Percentiles rank a stretch among this genome's conserved stretches.
Evolutionary conservation across 1,284 basidiomycete species (phyloP).

Genomic region (Pterula multifida): DNA sequence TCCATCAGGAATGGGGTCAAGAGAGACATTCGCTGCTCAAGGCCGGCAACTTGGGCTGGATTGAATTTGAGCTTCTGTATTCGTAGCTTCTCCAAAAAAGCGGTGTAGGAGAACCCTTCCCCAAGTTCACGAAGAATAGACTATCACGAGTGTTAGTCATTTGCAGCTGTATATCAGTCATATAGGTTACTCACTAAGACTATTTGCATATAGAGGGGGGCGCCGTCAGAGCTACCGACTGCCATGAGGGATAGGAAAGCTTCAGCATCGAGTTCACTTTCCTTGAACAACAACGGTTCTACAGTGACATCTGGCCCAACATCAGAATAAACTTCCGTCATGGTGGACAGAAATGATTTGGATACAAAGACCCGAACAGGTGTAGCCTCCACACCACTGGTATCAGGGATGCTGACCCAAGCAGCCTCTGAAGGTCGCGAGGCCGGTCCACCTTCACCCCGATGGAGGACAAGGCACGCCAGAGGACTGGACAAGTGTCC

Average conservation of each 20-base stretch:
- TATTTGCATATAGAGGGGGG: conserved; percentile 38
- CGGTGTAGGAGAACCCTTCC: conserved; percentile 29
- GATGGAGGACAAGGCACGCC: conserved; percentile 36
- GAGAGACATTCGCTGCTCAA: conserved; percentile 49
- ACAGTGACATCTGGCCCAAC: conserved; percentile 27
- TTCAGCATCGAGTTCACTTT: conserved; percentile 38
- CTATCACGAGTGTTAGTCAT: conserved; percentile 12
- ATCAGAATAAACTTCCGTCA: conserved; percentile 28
- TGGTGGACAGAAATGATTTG: conserved; percentile 30
- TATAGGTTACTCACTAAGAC: conserved; percentile 25
- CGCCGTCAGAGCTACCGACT: conserved; percentile 27
- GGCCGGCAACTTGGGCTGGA: conserved; percentile 32
- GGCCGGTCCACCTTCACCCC: conserved; percentile 33
- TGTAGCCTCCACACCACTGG: conserved; percentile 21
- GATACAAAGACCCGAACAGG: conserved; percentile 35
- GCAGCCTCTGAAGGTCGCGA: conserved; percentile 37
- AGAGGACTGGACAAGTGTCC: conserved; percentile 29
- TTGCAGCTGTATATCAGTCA: neutral
- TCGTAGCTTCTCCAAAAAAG: conserved; percentile 36
- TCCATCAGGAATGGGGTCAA: conserved; percentile 36
- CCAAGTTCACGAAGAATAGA: conserved; percentile 34
- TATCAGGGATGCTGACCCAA: conserved; percentile 23
- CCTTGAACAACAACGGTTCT: conserved; percentile 29
- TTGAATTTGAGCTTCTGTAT: conserved; percentile 38
- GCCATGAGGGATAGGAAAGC: conserved; percentile 38